Base-by-base conservation (phyloP, 768 basidiomycete genomes). In the Ephemerocybe angulata region DNA sequence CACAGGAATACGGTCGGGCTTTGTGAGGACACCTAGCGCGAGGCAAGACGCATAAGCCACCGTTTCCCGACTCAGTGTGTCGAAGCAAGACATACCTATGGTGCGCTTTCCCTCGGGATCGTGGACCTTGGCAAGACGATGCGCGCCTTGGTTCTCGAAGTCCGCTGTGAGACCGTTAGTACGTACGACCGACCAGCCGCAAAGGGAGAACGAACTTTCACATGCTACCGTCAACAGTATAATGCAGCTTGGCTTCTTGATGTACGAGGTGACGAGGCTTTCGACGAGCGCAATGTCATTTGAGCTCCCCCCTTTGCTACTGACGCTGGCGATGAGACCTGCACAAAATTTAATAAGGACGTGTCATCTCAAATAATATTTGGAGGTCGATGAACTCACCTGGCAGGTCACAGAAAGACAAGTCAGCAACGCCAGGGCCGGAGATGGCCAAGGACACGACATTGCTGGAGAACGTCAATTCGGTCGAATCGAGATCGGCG, bases 111-210 rank as follows among this genome's bases (percentile, higher is more conserved):
- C 87, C 1, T 80, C 69, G 0, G 83, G 81, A 57, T 90, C 88
- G 46, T 78, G 69, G 13, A 70, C 48, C 60, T 83, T 85, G 0
- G 86, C 82, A 0, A 91, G 70, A n/a, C 78, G 71, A 55, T 86
- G 83, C 0, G 88, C 88, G 0, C 84, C 85, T 64, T 91, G 88
- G 40, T 88, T 92, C 60, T 90, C 86, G 19, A 87, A 88, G 58
- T 92, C 88, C 50, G 87, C 90, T 91, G 43, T 5, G 17, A 19
- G 5, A 19, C n/a, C 6, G 38, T 41, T 41, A 41, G 38, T 15
- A 29, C 27, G 13, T 25, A 22, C 46, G 21, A 50, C 50, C n/a
- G 35, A 12, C 29, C 29, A 17, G 13, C 42, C 38, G 29, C 19
- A 19, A 21, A 8, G 29, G 29, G 11, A 27, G 41, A 27, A 5